Conservation (phyloP, 495 filamentous ascomycete species). For the Chaetomium cochliodes region DNA sequence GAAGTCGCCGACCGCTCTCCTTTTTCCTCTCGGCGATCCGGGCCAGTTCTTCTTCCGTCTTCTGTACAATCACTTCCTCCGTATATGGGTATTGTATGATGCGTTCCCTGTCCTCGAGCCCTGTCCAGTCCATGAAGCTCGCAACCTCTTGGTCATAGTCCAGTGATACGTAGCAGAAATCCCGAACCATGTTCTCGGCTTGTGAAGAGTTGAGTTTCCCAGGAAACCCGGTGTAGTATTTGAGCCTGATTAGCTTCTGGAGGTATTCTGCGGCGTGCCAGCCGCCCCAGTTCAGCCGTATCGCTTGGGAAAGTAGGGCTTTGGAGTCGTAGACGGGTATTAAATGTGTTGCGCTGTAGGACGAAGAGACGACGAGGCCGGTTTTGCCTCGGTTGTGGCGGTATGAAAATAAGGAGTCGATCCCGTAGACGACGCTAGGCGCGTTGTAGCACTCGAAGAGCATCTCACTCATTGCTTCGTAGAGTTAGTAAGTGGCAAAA, state of each 20-base stretch:
- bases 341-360: constrained; percentile 90
- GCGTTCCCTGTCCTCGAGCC: constrained; percentile 81
- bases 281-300: constrained; percentile 92
- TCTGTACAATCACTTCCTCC: constrained; percentile 82
- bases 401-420: constrained; percentile 95
- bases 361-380: constrained; percentile 86
- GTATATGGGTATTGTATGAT: constrained; percentile 92
- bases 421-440: constrained; percentile 84
- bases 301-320: constrained; percentile 76
- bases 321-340: constrained; percentile 88
- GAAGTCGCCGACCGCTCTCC: constrained; percentile 84
- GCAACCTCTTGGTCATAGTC: constrained; percentile 76
- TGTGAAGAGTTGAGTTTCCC: constrained; percentile 81
- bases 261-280: constrained; percentile 86
- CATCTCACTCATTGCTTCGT: constrained; percentile 88
- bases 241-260: constrained; percentile 82
- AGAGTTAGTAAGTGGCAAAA: constrained; percentile 7
- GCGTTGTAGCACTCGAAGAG: constrained; percentile 92
- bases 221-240: constrained; percentile 80
- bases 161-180: constrained; percentile 86
- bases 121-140: constrained; percentile 78
- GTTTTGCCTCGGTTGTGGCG: constrained; percentile 84
- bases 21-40: constrained; percentile 86
- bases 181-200: constrained; percentile 77
- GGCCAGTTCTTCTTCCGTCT: constrained; percentile 88